Percentiles rank a stretch among this genome's conserved stretches.
phyloP scores from a whole-genome alignment of 148 eudicot genomes.

The Polygonum aviculare region DNA sequence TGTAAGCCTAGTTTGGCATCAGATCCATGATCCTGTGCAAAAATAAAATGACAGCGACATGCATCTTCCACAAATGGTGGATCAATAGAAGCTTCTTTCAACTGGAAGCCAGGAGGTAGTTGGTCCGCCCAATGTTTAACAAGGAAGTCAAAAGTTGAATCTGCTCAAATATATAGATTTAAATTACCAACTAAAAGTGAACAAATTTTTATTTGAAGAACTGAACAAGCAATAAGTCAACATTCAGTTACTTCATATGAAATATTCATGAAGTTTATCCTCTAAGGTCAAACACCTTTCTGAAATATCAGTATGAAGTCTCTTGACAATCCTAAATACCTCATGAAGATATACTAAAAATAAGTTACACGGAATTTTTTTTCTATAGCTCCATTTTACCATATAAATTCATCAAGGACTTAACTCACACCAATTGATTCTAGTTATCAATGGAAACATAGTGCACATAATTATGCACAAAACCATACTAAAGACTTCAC shows the following conservation, averaged over 20 bases:
- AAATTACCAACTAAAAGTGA: constrained; percentile 7
- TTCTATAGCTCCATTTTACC: background rate
- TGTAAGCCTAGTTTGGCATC: constrained; percentile 58
- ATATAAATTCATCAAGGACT: background rate
- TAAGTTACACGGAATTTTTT: background rate
- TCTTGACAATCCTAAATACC: background rate
- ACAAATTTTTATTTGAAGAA: background rate
- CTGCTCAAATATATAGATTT: constrained; percentile 32
- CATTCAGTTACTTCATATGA: background rate
- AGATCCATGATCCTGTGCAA: constrained; percentile 43
- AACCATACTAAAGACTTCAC: background rate
- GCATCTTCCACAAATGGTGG: constrained; percentile 93
- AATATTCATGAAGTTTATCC: background rate
- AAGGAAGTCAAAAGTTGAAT: constrained; percentile 75
- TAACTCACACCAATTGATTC: background rate
- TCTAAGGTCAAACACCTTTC: background rate
- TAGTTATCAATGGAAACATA: background rate
- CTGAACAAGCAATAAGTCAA: background rate
- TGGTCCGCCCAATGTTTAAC: constrained; percentile 77
- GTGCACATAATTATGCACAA: background rate
- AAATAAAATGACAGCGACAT: constrained; percentile 81
- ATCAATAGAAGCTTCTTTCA: constrained; percentile 70
- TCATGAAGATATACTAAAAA: background rate
- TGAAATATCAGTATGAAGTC: background rate
- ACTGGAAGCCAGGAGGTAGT: constrained; percentile 69